Conservation (phyloP, 495 filamentous ascomycete genomes). For the Xylaria venustula region DNA sequence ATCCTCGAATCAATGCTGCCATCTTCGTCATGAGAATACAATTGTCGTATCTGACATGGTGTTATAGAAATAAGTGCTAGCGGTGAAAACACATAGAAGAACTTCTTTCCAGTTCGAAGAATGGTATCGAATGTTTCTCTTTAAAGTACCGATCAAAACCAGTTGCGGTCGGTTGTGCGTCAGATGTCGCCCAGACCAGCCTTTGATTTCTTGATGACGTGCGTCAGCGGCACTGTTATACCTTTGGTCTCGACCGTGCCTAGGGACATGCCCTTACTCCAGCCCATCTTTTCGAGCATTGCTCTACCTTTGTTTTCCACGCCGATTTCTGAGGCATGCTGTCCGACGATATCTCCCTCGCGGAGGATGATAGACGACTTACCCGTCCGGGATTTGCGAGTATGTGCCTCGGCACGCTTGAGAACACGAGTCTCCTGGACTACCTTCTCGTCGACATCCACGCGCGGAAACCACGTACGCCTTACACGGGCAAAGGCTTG, state of each 20-base stretch:
- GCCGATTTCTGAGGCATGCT: constrained; percentile 77
- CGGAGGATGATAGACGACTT: constrained; percentile 57
- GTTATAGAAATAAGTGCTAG: too few species aligned
- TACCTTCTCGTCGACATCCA: constrained; percentile 41
- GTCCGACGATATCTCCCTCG: constrained; percentile 91
- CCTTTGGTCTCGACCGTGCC: constrained; percentile 83
- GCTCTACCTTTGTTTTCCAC: constrained; percentile 78
- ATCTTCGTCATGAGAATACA: too few species aligned
- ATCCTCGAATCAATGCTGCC: too few species aligned
- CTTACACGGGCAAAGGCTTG: constrained; percentile 39
- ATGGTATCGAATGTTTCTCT: background rate
- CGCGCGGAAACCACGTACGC: constrained; percentile 46
- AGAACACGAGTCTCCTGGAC: constrained; percentile 21
- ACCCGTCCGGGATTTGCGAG: constrained; percentile 18
- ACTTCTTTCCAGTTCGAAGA: background rate
- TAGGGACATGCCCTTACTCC: constrained; percentile 84
- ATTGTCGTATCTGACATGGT: too few species aligned
- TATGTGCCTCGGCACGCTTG: constrained; percentile 18
- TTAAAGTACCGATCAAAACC: background rate
- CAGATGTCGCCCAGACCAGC: constrained; percentile 76
- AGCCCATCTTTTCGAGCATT: constrained; percentile 98
- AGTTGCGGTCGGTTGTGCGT: background rate
- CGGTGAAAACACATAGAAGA: too few species aligned
- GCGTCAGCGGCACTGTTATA: constrained; percentile 79
- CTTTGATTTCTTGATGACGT: constrained; percentile 82